Percentiles rank a stretch among this genome's conserved stretches.
These are phyloP conservation scores for Chaetoscypha palmicola DNA, from an alignment of 2,329 filamentous ascomycete species.

Conservation along the genomic window DNA sequence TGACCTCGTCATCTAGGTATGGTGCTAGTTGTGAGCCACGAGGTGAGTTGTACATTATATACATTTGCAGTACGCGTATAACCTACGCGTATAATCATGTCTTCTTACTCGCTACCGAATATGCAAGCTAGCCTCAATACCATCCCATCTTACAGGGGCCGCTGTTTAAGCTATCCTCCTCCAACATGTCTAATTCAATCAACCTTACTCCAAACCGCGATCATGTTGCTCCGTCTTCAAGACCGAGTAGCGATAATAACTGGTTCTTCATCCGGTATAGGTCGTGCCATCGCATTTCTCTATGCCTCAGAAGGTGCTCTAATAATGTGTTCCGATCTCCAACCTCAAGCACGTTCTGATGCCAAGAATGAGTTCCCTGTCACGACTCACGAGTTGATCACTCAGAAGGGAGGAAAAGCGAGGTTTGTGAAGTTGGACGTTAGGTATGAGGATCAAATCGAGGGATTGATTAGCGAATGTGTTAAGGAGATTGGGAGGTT, in stretches of 20 bases:
- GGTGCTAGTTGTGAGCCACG: too few species aligned
- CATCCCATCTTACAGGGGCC: too few species aligned
- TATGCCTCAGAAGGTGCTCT: slow-evolving; percentile 36
- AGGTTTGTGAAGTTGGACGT: slow-evolving; percentile 41
- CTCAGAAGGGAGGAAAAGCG: slow-evolving; percentile 28
- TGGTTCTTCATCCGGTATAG: slow-evolving; percentile 39
- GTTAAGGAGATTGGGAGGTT: slow-evolving; percentile 31
- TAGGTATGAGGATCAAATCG: slow-evolving; percentile 31
- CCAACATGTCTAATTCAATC: too few species aligned
- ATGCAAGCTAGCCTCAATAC: too few species aligned
- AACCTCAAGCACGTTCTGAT: slow-evolving; percentile 13
- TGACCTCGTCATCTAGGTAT: too few species aligned
- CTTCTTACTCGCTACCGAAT: too few species aligned
- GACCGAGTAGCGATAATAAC: slow-evolving; percentile 38
- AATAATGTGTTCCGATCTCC: slow-evolving; percentile 38
- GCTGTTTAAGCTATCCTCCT: background rate
- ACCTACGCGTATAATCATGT: too few species aligned
- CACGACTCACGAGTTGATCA: slow-evolving; percentile 36
- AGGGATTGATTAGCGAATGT: slow-evolving; percentile 32
- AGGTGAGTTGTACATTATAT: too few species aligned
- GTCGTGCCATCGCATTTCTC: slow-evolving; percentile 38
- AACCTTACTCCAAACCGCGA: too few species aligned
- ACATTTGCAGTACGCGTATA: too few species aligned
- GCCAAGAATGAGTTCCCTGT: slow-evolving; percentile 13
- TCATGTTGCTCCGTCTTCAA: slow-evolving; percentile 19